A percentile compares a stretch with the other conserved stretches of the same genome.
Evolutionary conservation across 176 grass and related monocot species (phyloP).

Genomic region (Coix lacrymajobi): DNA sequence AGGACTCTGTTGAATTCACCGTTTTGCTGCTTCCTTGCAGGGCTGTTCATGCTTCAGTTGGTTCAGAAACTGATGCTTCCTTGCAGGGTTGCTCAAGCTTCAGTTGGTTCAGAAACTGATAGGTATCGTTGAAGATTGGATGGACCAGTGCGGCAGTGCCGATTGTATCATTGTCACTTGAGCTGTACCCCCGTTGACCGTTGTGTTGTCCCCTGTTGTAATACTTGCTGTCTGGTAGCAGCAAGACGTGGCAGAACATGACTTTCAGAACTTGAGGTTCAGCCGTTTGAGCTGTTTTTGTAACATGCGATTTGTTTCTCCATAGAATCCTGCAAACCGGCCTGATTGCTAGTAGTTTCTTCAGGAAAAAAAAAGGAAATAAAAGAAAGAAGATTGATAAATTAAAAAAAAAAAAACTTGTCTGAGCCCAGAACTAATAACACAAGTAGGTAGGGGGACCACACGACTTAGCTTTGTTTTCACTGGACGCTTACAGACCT

Average conservation of each 20-base stretch:
- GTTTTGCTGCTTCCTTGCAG: slow-evolving; percentile 28
- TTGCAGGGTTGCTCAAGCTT: slow-evolving; percentile 60
- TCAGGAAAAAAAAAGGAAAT: not conserved
- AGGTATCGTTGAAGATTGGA: not conserved
- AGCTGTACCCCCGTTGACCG: not conserved
- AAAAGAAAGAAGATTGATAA: no score
- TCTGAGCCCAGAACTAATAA: not conserved
- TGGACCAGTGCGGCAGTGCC: not conserved
- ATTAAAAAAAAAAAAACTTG: not conserved
- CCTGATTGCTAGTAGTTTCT: not conserved
- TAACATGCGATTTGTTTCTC: not conserved
- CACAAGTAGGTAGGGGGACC: not conserved
- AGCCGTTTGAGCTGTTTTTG: slow-evolving; percentile 1
- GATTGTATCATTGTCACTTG: slow-evolving; percentile 24
- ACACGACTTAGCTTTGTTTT: not conserved
- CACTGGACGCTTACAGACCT: no score
- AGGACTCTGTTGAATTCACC: not conserved
- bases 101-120: slow-evolving; percentile 48
- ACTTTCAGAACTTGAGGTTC: slow-evolving; percentile 1
- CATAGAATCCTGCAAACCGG: not conserved
- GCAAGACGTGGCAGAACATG: not conserved
- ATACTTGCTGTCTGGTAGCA: not conserved
- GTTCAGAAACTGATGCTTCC: slow-evolving; percentile 43
- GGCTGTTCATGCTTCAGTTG: slow-evolving; percentile 57
- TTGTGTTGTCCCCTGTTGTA: slow-evolving; percentile 18